Percentiles rank a stretch among this genome's conserved stretches.
Conservation (phyloP, 2,329 filamentous ascomycete genomes). For the Beauveria sp. region DNA sequence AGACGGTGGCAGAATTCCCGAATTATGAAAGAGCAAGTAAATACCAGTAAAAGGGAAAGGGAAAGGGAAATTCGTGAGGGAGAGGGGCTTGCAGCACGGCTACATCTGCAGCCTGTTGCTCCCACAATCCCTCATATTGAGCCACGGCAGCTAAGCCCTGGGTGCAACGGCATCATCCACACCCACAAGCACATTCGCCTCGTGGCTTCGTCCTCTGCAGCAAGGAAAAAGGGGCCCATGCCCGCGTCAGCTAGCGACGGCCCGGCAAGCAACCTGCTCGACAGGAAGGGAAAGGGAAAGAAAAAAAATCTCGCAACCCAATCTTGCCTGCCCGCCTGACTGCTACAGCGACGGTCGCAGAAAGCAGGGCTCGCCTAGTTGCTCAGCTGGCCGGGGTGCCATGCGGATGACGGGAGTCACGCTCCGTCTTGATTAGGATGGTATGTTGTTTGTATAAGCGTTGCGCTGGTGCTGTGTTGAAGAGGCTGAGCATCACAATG, state of each 20-base stretch:
- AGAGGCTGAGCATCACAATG: not conserved
- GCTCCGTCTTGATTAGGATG: not conserved
- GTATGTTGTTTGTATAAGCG: not conserved
- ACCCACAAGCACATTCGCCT: constrained; percentile 5
- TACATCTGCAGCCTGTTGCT: not conserved
- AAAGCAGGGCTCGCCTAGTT: not conserved
- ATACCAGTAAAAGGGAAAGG: not conserved
- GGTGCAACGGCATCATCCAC: not conserved
- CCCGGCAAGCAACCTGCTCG: not conserved
- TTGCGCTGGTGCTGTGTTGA: not conserved
- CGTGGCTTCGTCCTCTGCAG: not conserved
- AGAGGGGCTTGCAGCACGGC: not conserved
- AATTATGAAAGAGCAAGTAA: too few relatives aligned
- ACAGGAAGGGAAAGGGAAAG: too few relatives aligned
- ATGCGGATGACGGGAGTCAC: not conserved
- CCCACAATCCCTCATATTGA: not conserved
- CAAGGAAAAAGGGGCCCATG: not conserved
- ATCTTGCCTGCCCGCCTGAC: not conserved
- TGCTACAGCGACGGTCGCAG: not conserved
- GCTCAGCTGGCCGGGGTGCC: not conserved
- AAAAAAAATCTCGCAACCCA: not conserved
- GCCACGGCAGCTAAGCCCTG: not conserved
- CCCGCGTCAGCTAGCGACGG: not conserved
- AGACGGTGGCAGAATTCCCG: not conserved
- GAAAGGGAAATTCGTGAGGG: not conserved